Percentiles rank a stretch among this genome's conserved stretches.
Conservation (phyloP, 768 basidiomycete genomes). For the Tulasnella calospora region DNA sequence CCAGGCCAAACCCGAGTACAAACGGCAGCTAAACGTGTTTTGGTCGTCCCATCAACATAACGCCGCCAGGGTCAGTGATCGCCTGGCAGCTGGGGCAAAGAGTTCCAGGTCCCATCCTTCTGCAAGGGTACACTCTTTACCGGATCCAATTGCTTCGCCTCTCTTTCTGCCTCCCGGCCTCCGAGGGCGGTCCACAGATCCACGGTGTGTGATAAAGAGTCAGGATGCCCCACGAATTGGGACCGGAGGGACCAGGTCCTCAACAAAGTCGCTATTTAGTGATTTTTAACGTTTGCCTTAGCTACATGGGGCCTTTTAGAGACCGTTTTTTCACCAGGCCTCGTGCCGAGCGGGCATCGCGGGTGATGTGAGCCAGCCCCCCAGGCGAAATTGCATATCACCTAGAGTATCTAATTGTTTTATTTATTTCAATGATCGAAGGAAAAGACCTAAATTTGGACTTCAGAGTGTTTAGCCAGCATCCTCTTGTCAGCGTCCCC, state of each 20-base stretch:
- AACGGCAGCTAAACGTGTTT: background rate
- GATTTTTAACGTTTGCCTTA: background rate
- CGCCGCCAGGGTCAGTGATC: background rate
- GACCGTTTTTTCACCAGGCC: background rate
- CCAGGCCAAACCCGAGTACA: background rate
- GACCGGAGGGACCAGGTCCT: too few relatives aligned
- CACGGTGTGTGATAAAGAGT: too few relatives aligned
- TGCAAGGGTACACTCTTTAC: background rate
- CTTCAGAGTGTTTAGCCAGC: background rate
- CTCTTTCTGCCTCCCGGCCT: too few relatives aligned
- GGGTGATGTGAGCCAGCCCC: background rate
- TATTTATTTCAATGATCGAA: background rate
- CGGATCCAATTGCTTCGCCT: too few relatives aligned
- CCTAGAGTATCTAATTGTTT: background rate
- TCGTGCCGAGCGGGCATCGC: background rate
- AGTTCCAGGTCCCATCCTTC: background rate
- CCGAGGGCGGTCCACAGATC: too few relatives aligned
- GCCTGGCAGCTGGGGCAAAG: background rate
- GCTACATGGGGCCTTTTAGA: background rate
- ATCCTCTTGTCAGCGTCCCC: background rate
- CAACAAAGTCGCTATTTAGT: too few relatives aligned
- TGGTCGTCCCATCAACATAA: background rate
- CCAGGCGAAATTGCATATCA: background rate
- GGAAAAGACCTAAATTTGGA: background rate
- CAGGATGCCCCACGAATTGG: too few relatives aligned